Evolutionary conservation across 2,329 filamentous ascomycete species (phyloP).

Genomic region (Metarhizium rileyi): DNA sequence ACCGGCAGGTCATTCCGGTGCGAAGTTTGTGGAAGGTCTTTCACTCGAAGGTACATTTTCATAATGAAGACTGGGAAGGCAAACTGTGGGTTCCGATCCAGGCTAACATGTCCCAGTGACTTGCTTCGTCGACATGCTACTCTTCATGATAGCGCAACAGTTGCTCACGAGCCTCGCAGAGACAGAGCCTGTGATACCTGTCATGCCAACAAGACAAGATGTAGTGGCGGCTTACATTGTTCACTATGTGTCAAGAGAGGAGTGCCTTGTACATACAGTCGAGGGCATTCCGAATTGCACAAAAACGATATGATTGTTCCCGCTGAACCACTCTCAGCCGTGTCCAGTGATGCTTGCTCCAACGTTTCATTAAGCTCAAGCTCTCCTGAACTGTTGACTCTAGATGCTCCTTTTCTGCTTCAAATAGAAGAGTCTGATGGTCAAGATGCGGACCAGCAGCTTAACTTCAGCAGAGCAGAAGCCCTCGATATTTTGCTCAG

Average conservation of each 20-base stretch:
- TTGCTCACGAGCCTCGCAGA: slow-evolving; percentile 21
- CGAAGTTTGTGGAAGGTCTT: slow-evolving; percentile 26
- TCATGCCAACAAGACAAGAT: slow-evolving; percentile 35
- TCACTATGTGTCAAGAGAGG: slow-evolving; percentile 29
- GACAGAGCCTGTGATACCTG: slow-evolving; percentile 33
- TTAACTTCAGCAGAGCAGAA: not conserved
- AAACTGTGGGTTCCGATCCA: not conserved
- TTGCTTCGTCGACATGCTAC: slow-evolving; percentile 27
- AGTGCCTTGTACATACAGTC: slow-evolving; percentile 27
- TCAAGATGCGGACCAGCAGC: not conserved
- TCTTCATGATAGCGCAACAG: slow-evolving; percentile 22
- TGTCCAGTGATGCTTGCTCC: not conserved
- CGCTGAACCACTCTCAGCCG: not conserved
- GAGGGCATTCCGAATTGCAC: slow-evolving; percentile 4
- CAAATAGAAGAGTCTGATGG: not conserved
- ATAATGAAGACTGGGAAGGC: not conserved
- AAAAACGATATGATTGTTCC: not conserved
- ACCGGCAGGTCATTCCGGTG: slow-evolving; percentile 24
- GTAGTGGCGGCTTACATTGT: slow-evolving; percentile 30
- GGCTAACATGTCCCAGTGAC: slow-evolving; percentile 17
- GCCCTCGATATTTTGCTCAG: slow-evolving; percentile 1
- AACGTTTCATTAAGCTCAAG: not conserved
- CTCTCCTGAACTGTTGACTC: not conserved
- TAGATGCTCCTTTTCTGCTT: not conserved
- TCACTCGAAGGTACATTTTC: slow-evolving; percentile 24